These are phyloP conservation scores for Camillea tinctor DNA, from an alignment of 2,329 filamentous ascomycete genomes.

Conservation along the genomic window DNA sequence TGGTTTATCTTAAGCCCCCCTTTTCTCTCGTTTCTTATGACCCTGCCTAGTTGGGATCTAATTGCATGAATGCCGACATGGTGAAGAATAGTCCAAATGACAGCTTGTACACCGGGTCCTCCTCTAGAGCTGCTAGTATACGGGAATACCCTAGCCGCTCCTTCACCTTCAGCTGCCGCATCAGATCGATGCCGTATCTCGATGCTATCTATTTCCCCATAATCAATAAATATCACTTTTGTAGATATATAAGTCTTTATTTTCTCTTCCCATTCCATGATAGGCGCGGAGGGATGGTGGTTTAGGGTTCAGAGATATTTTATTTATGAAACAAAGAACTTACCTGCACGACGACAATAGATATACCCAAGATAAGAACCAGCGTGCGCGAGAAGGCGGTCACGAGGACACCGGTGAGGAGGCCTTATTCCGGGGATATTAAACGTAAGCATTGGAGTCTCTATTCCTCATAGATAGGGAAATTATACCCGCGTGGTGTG, in stretches of 20 bases:
- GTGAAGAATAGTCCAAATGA: slow-evolving; percentile 74
- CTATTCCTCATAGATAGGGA: too few species aligned
- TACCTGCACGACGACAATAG: slow-evolving; percentile 64
- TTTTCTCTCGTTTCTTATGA: background rate
- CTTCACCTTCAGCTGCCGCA: slow-evolving; percentile 31
- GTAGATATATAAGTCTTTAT: too few species aligned
- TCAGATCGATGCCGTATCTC: slow-evolving; percentile 34
- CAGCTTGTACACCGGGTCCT: slow-evolving; percentile 63
- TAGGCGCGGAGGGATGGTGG: too few species aligned
- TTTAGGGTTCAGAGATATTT: too few species aligned
- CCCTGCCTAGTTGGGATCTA: slow-evolving; percentile 15
- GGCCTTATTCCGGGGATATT: slow-evolving; percentile 42
- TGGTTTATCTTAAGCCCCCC: background rate
- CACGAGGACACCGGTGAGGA: slow-evolving; percentile 62
- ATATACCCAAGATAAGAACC: slow-evolving; percentile 63
- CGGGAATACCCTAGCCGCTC: slow-evolving; percentile 37
- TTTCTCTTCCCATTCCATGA: too few species aligned
- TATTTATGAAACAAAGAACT: slow-evolving; percentile 22
- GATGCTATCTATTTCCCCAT: slow-evolving; percentile 30
- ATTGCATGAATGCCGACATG: slow-evolving; percentile 62
- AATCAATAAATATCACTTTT: background rate
- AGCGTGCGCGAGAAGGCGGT: slow-evolving; percentile 70
- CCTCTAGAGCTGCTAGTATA: slow-evolving; percentile 49
- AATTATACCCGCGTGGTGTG: too few species aligned
- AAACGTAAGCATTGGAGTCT: slow-evolving; percentile 1